These are phyloP conservation scores for Exophiala xenobiotica DNA, from an alignment of 2,329 filamentous ascomycete genomes.

Conservation along the genomic window DNA sequence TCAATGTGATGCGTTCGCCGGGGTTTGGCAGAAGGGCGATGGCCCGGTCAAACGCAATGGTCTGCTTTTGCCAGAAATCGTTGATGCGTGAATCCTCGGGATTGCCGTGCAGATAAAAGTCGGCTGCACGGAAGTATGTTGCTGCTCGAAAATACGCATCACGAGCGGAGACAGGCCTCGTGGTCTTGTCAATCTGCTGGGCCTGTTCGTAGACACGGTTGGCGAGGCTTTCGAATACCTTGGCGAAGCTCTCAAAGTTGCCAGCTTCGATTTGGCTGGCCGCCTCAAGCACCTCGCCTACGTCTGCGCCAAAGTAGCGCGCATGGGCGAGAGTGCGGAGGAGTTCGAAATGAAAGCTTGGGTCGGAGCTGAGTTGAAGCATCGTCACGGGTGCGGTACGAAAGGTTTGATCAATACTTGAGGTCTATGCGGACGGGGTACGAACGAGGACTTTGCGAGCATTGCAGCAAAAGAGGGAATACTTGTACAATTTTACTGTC, in stretches of 20 bases:
- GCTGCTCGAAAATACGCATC: slow-evolving; percentile 40
- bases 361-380: background rate
- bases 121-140: slow-evolving; percentile 45
- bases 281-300: background rate
- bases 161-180: background rate
- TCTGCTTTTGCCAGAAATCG: slow-evolving; percentile 40
- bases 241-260: background rate
- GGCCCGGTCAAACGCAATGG: slow-evolving; percentile 41
- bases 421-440: no score
- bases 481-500: no score
- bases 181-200: background rate
- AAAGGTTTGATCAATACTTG: no score
- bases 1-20: slow-evolving; percentile 37
- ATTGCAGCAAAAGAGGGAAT: no score
- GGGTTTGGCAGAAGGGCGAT: slow-evolving; percentile 38
- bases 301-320: background rate
- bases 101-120: slow-evolving; percentile 46
- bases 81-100: slow-evolving; percentile 43
- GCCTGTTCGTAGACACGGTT: background rate
- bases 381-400: no score
- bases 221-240: background rate
- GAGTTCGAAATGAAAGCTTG: background rate
- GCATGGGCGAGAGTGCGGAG: background rate
- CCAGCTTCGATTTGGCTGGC: background rate
- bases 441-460: no score